These are phyloP conservation scores for Fusarium newnesense DNA, from an alignment of 2,329 filamentous ascomycete genomes.

Conservation along the genomic window DNA sequence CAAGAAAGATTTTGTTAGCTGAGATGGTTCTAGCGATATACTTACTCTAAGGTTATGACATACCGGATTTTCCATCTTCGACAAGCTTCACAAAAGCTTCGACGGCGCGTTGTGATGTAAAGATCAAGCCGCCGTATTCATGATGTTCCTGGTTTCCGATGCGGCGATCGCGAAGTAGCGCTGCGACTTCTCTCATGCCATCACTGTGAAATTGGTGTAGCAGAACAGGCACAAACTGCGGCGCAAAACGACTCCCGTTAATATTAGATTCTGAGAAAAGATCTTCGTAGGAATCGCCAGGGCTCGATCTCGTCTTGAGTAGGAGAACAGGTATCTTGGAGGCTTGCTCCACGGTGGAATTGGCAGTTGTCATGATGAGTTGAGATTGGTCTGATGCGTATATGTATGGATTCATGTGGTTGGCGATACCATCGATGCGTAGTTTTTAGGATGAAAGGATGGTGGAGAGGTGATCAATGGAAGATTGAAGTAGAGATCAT, in stretches of 20 bases:
- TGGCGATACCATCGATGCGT: neutral
- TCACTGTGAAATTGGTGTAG: slow-evolving; percentile 74
- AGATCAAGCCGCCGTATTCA: slow-evolving; percentile 80
- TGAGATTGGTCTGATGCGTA: neutral
- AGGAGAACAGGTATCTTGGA: slow-evolving; percentile 67
- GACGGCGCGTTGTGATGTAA: slow-evolving; percentile 85
- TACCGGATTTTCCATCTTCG: slow-evolving; percentile 58
- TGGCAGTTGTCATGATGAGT: slow-evolving; percentile 19
- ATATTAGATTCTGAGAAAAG: slow-evolving; percentile 61
- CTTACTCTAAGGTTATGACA: neutral
- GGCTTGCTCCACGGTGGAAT: slow-evolving; percentile 23
- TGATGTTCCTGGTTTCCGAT: slow-evolving; percentile 53
- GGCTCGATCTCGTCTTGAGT: slow-evolving; percentile 80
- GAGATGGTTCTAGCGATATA: neutral
- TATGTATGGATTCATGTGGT: neutral
- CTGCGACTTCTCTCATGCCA: slow-evolving; percentile 64
- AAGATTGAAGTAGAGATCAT: slow-evolving; percentile 23
- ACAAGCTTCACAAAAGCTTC: slow-evolving; percentile 78
- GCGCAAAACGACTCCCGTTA: slow-evolving; percentile 61
- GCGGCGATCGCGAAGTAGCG: slow-evolving; percentile 56
- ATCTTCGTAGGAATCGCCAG: slow-evolving; percentile 77
- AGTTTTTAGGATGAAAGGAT: neutral
- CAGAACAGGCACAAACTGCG: slow-evolving; percentile 80
- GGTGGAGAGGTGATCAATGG: neutral
- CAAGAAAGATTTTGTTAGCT: neutral